A percentile compares a stretch with the other conserved stretches of the same genome.
These are phyloP conservation scores for Suillus weaverae DNA, from an alignment of 768 basidiomycete species.

Conservation along the genomic window DNA sequence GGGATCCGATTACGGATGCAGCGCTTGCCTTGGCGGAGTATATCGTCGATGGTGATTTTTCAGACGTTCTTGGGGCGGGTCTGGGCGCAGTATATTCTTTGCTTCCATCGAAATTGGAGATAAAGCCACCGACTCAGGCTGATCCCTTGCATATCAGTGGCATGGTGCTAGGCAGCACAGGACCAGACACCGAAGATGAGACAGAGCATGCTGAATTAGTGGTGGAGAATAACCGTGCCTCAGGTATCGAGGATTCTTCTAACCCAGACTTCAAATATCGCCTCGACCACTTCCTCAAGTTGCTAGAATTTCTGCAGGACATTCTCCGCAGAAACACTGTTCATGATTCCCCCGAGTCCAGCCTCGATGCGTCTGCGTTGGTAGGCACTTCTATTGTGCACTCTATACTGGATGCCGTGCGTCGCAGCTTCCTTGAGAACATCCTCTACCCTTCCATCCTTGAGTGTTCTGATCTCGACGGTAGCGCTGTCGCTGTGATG, in stretches of 20 bases:
- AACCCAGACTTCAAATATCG: constrained; percentile 74
- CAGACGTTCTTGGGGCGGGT: constrained; percentile 94
- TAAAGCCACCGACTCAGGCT: constrained; percentile 47
- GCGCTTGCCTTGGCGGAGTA: constrained; percentile 89
- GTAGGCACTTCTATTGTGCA: constrained; percentile 82
- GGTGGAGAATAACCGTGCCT: constrained; percentile 50
- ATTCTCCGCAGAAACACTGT: constrained; percentile 68
- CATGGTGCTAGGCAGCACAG: constrained; percentile 74
- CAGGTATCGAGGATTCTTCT: constrained; percentile 77
- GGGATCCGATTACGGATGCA: constrained; percentile 81
- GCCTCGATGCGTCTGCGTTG: constrained; percentile 56
- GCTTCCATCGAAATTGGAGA: constrained; percentile 82
- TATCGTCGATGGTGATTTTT: constrained; percentile 95
- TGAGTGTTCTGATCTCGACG: constrained; percentile 89
- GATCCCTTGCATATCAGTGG: constrained; percentile 44
- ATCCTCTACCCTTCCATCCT: constrained; percentile 91
- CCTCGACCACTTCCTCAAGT: constrained; percentile 85
- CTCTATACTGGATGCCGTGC: constrained; percentile 79
- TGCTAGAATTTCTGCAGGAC: constrained; percentile 91
- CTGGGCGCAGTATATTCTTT: constrained; percentile 91
- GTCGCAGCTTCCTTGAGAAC: constrained; percentile 87
- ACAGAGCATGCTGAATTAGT: constrained; percentile 49
- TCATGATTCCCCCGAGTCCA: constrained; percentile 35
- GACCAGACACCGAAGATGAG: constrained; percentile 54
- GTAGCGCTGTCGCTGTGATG: constrained; percentile 95